Base-by-base conservation (phyloP, 306 rosid genomes). In the Cucurbita pepo region DNA sequence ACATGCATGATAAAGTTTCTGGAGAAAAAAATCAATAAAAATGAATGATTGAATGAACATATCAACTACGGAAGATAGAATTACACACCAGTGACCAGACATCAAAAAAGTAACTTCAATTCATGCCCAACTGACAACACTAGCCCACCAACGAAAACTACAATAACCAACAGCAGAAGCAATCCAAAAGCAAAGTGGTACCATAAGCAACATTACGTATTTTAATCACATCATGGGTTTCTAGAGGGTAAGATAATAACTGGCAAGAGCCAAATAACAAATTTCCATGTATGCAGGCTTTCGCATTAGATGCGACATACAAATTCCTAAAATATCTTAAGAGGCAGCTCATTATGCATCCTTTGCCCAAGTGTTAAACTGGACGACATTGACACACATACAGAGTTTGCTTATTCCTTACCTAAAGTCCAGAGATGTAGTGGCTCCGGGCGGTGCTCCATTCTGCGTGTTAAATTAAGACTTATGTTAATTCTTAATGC, bases 1-100 rank as follows among this genome's bases (percentile, higher is more conserved):
- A 80, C 97, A 84, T 87, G 67, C 91, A 94, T 84, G 79, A 85
- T 85, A 85, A 84, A 91, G 80, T 94, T 94, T 80, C 83, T 90
- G 86, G 86, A 51, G 71, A 80, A 82, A 80, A 82, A 73, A 8
- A 8, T 11, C 38, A 47, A 61, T n/a, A 38, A 50, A 61, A 51
- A 56, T 30, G 71, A 45, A 6, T 40, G 30, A 47, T 25, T 16
- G 14, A 61, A 62, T 34, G 38, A 50, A 77, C 55, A 43, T 7
- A 45, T 45, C 60, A 74, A 56, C 22, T 11, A 56, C 36, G 11
- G 10, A 61, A 34, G 45, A 56, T 1, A 53, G 57, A n/a, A 62
- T 44, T 73, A 64, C 80, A 76, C 34, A 30, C 34, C 34, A 30
- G 34, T 30, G 34, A 30, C 11, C n/a, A 53, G 61, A 71, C 57